Evolutionary conservation across 306 rosid genomes (phyloP).

Genomic region (Benincasa hispida): DNA sequence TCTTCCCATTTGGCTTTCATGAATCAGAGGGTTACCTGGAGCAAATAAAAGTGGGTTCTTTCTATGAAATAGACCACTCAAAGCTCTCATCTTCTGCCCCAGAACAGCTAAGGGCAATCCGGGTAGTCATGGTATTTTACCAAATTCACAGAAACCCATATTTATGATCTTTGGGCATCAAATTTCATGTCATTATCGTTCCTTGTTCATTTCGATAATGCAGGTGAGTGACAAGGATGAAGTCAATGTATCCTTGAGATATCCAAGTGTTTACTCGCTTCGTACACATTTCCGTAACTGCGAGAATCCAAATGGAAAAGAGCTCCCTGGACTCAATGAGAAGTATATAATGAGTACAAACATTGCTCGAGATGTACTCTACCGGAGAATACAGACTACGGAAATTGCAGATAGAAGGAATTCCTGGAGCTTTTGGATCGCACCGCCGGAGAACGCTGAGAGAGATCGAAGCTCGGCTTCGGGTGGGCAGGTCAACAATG

Average conservation of each 20-base stretch:
- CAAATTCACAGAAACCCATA: background rate
- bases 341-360: constrained; percentile 40
- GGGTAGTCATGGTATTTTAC: constrained; percentile 53
- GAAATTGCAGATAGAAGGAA: constrained; percentile 30
- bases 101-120: constrained; percentile 38
- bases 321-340: constrained; percentile 54
- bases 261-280: constrained; percentile 59
- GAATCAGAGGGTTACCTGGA: constrained; percentile 26
- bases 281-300: constrained; percentile 31
- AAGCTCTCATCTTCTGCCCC: constrained; percentile 37
- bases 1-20: background rate
- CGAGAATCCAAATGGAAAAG: constrained; percentile 24
- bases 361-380: constrained; percentile 34
- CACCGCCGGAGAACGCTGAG: constrained; percentile 8
- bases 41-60: constrained; percentile 44
- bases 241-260: constrained; percentile 40
- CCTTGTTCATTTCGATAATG: background rate
- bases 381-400: constrained; percentile 29
- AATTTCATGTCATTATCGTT: background rate
- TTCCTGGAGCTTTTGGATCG: constrained; percentile 63
- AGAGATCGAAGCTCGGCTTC: constrained; percentile 10
- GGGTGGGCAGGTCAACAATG: constrained; percentile 11
- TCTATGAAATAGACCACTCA: constrained; percentile 55
- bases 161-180: background rate
- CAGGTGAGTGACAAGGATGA: constrained; percentile 49